Base-by-base conservation (phyloP, 169 alveolate species). In the Amoebophrya sp. region DNA sequence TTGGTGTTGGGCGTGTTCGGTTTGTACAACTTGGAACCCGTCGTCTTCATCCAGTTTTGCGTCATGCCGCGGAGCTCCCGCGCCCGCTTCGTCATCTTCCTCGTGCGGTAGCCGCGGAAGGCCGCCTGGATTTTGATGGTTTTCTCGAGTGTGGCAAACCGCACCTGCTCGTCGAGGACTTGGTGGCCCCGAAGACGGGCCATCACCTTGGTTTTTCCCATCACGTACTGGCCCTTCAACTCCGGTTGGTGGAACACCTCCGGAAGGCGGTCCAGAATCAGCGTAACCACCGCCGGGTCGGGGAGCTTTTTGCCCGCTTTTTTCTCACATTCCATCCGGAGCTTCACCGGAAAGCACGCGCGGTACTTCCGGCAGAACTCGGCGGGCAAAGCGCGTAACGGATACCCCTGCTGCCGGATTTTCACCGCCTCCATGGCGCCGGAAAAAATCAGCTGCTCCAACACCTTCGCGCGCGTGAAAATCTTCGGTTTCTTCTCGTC, bases 401-500 rank as follows among this genome's bases (percentile, higher is more conserved):
- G 66, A 47, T 12, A 47, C 29, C 66, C 66, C 7, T 18, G 7
- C 66, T 47, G 66, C 18, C 66, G 66, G 66, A 47, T 47, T 18
- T 47, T 47, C 18, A 96, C 92, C n/a, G 97, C 97, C 90, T 96
- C 98, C 40, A 96, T 93, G 91, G 96, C 95, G 47, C 96, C 95
- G 39, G 96, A 93, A 32, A 97, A 95, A 92, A 95, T 94, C 35
- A 96, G 94, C 91, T 96, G 98, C 35, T 95, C 93, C 35, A 96
- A 83, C n/a, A 96, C 97, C 92, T 95, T 95, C n/a, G 95, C 95
- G 91, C 94, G 93, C 88, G 94, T 93, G 96, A 95, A 96, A 40
- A 94, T 96, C 53, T 95, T 90, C 41, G 98, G 97, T 91, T 95
- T 90, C 94, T 95, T 96, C n/a, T 94, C 89, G 77, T 95, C 97